Evolutionary conservation across 441 rosid genomes (phyloP).

Genomic region (Croton laevigatus): DNA sequence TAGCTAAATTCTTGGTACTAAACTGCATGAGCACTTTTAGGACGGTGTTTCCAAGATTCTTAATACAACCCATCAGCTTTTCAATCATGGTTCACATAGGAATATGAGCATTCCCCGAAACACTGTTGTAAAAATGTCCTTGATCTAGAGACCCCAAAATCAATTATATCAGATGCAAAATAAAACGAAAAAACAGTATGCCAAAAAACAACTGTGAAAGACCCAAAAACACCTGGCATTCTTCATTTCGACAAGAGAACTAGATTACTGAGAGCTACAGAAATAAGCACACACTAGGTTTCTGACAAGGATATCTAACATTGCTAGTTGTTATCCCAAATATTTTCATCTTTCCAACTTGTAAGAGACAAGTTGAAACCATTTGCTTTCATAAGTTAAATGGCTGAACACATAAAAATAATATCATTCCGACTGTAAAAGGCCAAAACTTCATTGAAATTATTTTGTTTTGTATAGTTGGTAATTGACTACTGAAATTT

Average conservation of each 20-base stretch:
- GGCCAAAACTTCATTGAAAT: background rate
- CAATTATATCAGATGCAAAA: background rate
- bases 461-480: no score
- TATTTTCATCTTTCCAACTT: background rate
- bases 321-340: background rate
- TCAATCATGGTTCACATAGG: background rate
- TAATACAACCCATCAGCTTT: background rate
- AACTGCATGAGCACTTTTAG: background rate
- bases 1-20: background rate
- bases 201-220: background rate
- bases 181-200: background rate
- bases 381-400: background rate
- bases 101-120: background rate
- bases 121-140: background rate
- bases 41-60: background rate
- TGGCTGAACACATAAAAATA: background rate
- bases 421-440: background rate
- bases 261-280: background rate
- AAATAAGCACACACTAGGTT: background rate
- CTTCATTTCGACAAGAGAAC: constrained; percentile 5
- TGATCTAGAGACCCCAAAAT: background rate
- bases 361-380: background rate
- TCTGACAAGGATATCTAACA: background rate
- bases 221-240: background rate
- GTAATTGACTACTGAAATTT: no score